phyloP scores from a whole-genome alignment of 805 yeast species.

The Wickerhamomyces chaumierensis region DNA sequence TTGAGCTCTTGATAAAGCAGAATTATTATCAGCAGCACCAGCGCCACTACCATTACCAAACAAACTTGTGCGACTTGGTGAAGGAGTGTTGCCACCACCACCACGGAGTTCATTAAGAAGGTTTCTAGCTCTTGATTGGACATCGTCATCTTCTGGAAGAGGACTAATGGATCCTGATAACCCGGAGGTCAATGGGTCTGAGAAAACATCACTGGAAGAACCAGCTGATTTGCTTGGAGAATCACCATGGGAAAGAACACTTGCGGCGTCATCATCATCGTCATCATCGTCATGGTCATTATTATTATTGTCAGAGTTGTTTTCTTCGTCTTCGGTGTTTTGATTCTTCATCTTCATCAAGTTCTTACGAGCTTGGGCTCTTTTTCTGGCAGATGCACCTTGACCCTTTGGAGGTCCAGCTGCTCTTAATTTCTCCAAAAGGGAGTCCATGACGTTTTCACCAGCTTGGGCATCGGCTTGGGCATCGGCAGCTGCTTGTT shows the following conservation, averaged over 20 bases:
- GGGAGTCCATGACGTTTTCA: conserved; percentile 66
- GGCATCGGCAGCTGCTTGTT: conserved; percentile 22
- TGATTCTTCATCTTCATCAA: conserved; percentile 28
- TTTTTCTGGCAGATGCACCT: conserved; percentile 66
- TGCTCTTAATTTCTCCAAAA: conserved; percentile 77
- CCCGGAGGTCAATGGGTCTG: background rate
- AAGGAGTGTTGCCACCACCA: conserved; percentile 10
- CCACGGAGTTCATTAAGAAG: conserved; percentile 48
- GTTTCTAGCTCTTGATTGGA: conserved; percentile 50
- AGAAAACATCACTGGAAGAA: background rate
- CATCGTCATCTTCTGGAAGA: conserved; percentile 25
- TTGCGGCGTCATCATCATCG: conserved; percentile 4
- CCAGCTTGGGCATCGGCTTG: conserved; percentile 24
- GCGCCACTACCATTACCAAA: conserved; percentile 16
- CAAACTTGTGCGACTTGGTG: conserved; percentile 10
- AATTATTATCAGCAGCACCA: too few relatives aligned
- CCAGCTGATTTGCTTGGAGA: conserved; percentile 9
- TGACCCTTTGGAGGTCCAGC: conserved; percentile 75
- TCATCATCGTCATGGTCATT: conserved; percentile 4
- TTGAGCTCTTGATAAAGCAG: conserved; percentile 29
- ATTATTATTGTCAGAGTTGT: conserved; percentile 4
- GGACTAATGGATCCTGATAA: conserved; percentile 3
- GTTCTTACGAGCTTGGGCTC: conserved; percentile 66
- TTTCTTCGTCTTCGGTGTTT: conserved; percentile 11
- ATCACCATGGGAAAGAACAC: conserved; percentile 1